phyloP scores from a whole-genome alignment of 1,284 basidiomycete genomes.

The Fistulina hepatica region DNA sequence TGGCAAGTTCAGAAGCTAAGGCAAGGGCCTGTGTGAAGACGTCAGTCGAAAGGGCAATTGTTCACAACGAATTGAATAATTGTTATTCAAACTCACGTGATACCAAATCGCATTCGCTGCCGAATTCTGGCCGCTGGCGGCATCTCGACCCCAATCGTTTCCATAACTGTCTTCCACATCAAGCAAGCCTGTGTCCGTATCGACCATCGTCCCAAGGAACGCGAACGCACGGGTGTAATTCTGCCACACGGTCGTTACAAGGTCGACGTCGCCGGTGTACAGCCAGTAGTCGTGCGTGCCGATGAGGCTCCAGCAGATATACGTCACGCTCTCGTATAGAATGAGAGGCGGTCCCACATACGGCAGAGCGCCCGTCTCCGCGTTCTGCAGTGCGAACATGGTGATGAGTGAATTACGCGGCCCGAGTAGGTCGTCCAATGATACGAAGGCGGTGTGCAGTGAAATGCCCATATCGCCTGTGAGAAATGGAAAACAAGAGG shows the following conservation, averaged over 20 bases:
- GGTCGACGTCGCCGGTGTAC: conserved; percentile 36
- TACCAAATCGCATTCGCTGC: conserved; percentile 40
- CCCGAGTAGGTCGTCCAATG: conserved; percentile 44
- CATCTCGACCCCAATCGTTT: conserved; percentile 39
- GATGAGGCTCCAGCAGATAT: conserved; percentile 38
- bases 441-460: conserved; percentile 49
- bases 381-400: conserved; percentile 17
- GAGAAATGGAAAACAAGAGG: background rate
- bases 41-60: no score
- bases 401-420: conserved; percentile 31
- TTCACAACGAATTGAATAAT: no score
- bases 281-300: conserved; percentile 34
- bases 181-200: conserved; percentile 31
- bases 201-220: conserved; percentile 35
- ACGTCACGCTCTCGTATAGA: conserved; percentile 40
- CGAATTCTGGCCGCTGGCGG: conserved; percentile 36
- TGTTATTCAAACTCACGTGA: conserved; percentile 21
- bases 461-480: conserved; percentile 52
- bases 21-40: no score
- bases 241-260: conserved; percentile 33
- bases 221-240: conserved; percentile 40
- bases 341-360: conserved; percentile 28
- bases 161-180: conserved; percentile 36
- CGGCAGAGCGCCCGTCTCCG: conserved; percentile 21
- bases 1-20: no score